Conservation (phyloP, 495 filamentous ascomycete genomes). For the Entonaema liquescens region DNA sequence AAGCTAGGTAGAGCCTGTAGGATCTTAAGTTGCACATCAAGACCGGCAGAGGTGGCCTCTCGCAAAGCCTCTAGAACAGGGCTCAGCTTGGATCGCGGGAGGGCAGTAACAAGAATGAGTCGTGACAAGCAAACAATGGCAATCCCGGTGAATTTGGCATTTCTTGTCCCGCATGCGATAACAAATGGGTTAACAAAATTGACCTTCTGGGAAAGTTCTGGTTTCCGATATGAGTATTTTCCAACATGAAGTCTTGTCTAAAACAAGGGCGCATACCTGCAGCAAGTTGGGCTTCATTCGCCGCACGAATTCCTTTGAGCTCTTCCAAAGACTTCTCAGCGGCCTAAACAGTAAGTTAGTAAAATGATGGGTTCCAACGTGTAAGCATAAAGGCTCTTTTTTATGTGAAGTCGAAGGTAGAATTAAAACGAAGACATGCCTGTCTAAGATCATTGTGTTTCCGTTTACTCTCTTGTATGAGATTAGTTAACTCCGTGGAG, state of each 20-base stretch:
- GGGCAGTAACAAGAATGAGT: constrained; percentile 78
- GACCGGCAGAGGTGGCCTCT: constrained; percentile 75
- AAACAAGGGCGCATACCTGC: constrained; percentile 68
- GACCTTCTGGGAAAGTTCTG: constrained; percentile 83
- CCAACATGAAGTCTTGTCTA: background rate
- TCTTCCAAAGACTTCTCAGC: constrained; percentile 94
- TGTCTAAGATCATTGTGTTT: constrained; percentile 89
- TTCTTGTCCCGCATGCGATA: constrained; percentile 86
- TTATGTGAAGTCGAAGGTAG: background rate
- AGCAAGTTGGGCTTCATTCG: constrained; percentile 82
- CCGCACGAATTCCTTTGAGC: constrained; percentile 78
- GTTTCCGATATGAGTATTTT: constrained; percentile 39
- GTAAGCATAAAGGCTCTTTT: background rate
- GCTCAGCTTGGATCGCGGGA: constrained; percentile 76
- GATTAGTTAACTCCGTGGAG: constrained; percentile 85
- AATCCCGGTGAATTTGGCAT: constrained; percentile 86
- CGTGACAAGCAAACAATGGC: constrained; percentile 88
- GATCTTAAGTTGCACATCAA: constrained; percentile 96
- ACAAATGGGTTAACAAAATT: constrained; percentile 92
- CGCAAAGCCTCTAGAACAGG: constrained; percentile 87
- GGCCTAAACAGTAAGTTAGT: constrained; percentile 63
- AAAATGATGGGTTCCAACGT: constrained; percentile 33
- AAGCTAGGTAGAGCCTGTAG: constrained; percentile 91
- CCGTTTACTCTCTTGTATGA: constrained; percentile 94
- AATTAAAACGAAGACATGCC: constrained; percentile 56